Evolutionary conservation across 2,329 filamentous ascomycete genomes (phyloP).

Genomic region (Pseudocercospora vitis): DNA sequence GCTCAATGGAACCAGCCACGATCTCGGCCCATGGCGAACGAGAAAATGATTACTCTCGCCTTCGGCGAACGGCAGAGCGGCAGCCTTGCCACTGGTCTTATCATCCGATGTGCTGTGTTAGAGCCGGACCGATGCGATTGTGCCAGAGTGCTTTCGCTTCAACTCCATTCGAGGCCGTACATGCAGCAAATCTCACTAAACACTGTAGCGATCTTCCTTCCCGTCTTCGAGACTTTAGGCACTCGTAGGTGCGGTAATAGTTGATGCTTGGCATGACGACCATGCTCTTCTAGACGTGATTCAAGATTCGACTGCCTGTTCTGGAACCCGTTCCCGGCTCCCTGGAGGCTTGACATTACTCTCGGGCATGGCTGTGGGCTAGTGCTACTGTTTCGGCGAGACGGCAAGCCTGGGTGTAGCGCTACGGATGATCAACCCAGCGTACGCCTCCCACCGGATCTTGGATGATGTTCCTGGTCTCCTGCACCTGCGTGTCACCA

Average conservation of each 20-base stretch:
- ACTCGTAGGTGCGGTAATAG: not conserved
- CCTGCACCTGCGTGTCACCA: not conserved
- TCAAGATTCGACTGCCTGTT: not conserved
- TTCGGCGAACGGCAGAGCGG: no score
- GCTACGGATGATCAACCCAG: not conserved
- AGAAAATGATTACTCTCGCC: not conserved
- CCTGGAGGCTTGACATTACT: no score
- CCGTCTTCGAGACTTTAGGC: not conserved
- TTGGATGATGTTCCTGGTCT: not conserved
- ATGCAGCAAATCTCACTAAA: no score
- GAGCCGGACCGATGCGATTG: no score
- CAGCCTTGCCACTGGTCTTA: no score
- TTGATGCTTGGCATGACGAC: not conserved
- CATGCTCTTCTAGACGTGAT: not conserved
- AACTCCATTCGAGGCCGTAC: no score
- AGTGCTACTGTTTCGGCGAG: not conserved
- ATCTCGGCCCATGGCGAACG: not conserved
- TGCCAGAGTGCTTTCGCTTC: no score
- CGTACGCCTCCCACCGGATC: not conserved
- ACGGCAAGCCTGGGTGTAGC: not conserved
- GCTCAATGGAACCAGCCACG: not conserved
- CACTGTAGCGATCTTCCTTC: not conserved
- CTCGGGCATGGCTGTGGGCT: not conserved
- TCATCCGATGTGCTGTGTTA: no score
- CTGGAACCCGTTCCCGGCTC: not conserved